Evolutionary conservation across 495 filamentous ascomycete species (phyloP).

Genomic region (Hypoxylon lenormandii): DNA sequence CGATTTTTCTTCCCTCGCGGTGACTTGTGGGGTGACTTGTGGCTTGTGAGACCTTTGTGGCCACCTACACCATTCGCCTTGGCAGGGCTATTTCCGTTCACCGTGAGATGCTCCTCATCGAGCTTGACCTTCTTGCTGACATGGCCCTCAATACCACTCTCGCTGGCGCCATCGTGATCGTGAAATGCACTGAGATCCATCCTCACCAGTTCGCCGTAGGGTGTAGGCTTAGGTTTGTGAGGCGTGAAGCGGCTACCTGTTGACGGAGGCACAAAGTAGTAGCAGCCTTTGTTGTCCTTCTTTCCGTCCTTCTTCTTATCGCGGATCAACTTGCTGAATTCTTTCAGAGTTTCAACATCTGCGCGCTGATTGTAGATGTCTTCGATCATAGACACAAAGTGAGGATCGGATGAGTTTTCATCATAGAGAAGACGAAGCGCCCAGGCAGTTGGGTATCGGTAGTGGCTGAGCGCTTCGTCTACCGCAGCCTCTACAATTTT

Average conservation of each 20-base stretch:
- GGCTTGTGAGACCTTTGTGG: slow-evolving; percentile 32
- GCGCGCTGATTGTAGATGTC: slow-evolving; percentile 62
- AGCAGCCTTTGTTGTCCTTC: slow-evolving; percentile 59
- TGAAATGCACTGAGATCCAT: slow-evolving; percentile 45
- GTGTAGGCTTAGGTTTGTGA: slow-evolving; percentile 56
- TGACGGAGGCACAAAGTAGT: slow-evolving; percentile 61
- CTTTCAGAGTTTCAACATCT: slow-evolving; percentile 54
- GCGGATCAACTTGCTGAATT: slow-evolving; percentile 58
- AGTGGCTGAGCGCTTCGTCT: slow-evolving; percentile 61
- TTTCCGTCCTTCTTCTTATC: slow-evolving; percentile 64
- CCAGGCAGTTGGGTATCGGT: slow-evolving; percentile 67
- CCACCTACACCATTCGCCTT: slow-evolving; percentile 25
- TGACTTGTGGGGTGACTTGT: slow-evolving; percentile 40
- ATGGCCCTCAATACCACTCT: slow-evolving; percentile 43
- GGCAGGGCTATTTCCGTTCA: slow-evolving; percentile 9
- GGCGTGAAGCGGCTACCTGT: slow-evolving; percentile 50
- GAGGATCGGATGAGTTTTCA: slow-evolving; percentile 56
- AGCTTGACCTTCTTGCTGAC: slow-evolving; percentile 55
- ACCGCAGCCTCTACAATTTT: slow-evolving; percentile 60
- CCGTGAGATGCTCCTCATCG: slow-evolving; percentile 22
- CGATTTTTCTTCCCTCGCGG: slow-evolving; percentile 38
- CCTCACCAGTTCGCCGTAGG: slow-evolving; percentile 58
- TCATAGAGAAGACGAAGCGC: slow-evolving; percentile 66
- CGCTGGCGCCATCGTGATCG: slow-evolving; percentile 6
- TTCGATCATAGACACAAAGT: slow-evolving; percentile 62